Conservation (phyloP, 441 rosid species). For the Syzygium malaccense region DNA sequence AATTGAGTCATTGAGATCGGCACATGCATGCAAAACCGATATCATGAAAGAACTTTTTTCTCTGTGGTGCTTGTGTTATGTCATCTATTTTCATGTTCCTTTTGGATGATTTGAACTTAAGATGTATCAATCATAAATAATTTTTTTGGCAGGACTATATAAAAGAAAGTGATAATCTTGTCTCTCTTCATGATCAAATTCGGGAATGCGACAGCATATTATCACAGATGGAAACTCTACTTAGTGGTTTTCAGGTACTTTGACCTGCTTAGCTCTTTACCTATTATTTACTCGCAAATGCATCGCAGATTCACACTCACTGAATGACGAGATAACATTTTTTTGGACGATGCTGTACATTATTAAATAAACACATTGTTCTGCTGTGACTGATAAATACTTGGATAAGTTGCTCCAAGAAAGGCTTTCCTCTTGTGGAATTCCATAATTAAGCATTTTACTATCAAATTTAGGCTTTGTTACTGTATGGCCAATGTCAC, state of each 20-base stretch:
- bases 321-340: background rate
- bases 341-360: background rate
- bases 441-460: background rate
- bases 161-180: slow-evolving; percentile 92
- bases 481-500: background rate
- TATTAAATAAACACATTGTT: background rate
- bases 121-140: background rate
- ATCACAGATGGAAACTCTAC: slow-evolving; percentile 97
- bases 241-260: slow-evolving; percentile 92
- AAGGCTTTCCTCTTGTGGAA: background rate
- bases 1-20: background rate
- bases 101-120: background rate
- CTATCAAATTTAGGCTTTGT: background rate
- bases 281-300: background rate
- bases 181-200: slow-evolving; percentile 97
- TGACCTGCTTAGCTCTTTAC: background rate
- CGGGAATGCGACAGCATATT: slow-evolving; percentile 87
- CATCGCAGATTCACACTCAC: background rate
- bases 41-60: background rate
- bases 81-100: background rate
- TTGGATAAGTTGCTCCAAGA: background rate
- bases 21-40: background rate
- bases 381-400: background rate
- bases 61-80: background rate
- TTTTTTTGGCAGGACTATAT: slow-evolving; percentile 71